These are phyloP conservation scores for Collybiopsis confluens DNA, from an alignment of 768 basidiomycete species.

Conservation along the genomic window DNA sequence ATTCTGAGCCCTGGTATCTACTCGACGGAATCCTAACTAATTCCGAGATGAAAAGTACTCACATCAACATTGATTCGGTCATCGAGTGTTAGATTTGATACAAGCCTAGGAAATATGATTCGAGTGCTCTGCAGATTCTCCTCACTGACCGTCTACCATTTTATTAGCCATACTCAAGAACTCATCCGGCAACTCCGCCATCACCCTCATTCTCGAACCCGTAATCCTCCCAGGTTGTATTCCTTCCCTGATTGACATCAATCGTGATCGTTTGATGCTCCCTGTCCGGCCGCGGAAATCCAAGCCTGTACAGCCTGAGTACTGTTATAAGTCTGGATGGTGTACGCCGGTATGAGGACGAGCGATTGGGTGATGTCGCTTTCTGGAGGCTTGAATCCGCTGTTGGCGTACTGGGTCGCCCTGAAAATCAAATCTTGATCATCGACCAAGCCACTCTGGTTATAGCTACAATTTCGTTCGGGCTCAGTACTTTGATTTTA, in stretches of 20 bases:
- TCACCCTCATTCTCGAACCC: no score
- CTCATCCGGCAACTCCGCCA: no score
- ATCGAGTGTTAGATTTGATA: no score
- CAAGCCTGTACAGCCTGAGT: conserved; percentile 4
- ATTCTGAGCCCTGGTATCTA: no score
- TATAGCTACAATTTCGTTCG: not conserved
- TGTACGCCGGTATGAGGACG: conserved; percentile 3
- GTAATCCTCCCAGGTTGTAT: conserved; percentile 10
- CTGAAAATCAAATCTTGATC: not conserved
- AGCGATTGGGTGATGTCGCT: not conserved
- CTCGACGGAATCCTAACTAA: no score
- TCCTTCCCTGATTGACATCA: conserved; percentile 6
- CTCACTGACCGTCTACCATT: no score
- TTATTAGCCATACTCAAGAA: no score
- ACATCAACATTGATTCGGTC: no score
- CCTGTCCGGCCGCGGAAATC: not conserved
- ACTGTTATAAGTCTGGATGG: conserved; percentile 5
- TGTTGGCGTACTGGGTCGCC: not conserved
- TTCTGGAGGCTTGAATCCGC: not conserved
- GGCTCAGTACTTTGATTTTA: not conserved
- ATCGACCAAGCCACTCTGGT: not conserved
- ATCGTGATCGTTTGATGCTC: conserved; percentile 4
- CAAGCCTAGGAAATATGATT: no score
- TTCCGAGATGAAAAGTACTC: no score
- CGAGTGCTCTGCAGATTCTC: no score